Conservation (phyloP, 495 filamentous ascomycete genomes). For the Acidomyces sp. region DNA sequence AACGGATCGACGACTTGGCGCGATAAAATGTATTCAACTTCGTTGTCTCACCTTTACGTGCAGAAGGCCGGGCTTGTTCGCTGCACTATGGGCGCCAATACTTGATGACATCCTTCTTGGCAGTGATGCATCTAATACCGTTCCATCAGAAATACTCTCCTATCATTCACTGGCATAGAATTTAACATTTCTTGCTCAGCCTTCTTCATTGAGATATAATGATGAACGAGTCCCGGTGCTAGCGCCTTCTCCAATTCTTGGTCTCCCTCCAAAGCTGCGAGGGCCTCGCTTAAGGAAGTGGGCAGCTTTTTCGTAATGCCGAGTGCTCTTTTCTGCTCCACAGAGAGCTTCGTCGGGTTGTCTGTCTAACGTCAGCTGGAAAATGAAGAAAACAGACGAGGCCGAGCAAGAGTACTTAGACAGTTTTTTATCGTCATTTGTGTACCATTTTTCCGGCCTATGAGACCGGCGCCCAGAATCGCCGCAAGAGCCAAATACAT, state of each 20-base stretch:
- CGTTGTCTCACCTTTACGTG: too few species aligned
- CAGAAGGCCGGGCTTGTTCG: too few species aligned
- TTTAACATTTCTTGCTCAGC: constrained; percentile 28
- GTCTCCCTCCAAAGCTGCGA: constrained; percentile 23
- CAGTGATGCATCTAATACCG: too few species aligned
- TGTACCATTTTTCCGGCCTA: constrained; percentile 39
- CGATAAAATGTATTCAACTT: too few species aligned
- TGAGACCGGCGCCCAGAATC: constrained; percentile 49
- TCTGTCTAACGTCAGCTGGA: constrained; percentile 12
- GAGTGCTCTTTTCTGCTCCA: constrained; percentile 36
- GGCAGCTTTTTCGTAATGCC: constrained; percentile 35
- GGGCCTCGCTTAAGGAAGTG: constrained; percentile 15
- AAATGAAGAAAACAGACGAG: background rate
- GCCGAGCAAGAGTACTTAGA: constrained; percentile 31
- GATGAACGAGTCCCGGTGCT: constrained; percentile 19
- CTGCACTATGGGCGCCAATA: too few species aligned
- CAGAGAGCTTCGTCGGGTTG: constrained; percentile 31
- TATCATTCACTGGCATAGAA: constrained; percentile 23
- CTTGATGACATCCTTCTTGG: too few species aligned
- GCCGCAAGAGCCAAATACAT: constrained; percentile 56
- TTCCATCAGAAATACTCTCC: constrained; percentile 28
- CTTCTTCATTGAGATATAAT: constrained; percentile 27
- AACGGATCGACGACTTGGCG: too few species aligned
- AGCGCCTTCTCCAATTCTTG: constrained; percentile 18
- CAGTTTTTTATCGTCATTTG: constrained; percentile 45